phyloP scores from a whole-genome alignment of 2,329 filamentous ascomycete species.

The Beauveria brongniartii region DNA sequence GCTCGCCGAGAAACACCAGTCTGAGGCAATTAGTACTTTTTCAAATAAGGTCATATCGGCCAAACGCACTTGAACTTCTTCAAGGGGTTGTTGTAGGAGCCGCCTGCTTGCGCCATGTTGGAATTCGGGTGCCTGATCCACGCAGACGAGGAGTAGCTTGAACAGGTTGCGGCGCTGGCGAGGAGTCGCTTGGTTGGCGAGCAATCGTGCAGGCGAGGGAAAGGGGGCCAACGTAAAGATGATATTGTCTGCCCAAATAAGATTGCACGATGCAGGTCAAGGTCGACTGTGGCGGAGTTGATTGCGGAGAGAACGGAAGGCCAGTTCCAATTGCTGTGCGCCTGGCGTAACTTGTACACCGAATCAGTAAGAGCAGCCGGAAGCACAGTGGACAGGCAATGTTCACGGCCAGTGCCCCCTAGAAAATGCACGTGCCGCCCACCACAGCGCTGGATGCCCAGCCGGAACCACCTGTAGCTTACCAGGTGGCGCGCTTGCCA shows the following conservation, averaged over 20 bases:
- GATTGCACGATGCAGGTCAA: slow-evolving; percentile 12
- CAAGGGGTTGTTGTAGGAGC: slow-evolving; percentile 95
- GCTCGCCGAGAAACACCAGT: slow-evolving; percentile 94
- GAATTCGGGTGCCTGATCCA: slow-evolving; percentile 15
- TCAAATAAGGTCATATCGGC: not conserved
- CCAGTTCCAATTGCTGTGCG: not conserved
- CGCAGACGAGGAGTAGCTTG: slow-evolving; percentile 8
- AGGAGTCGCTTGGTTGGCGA: not conserved
- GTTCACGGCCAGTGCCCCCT: not conserved
- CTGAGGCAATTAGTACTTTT: slow-evolving; percentile 38
- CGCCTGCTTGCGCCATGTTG: slow-evolving; percentile 73
- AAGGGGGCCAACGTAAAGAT: slow-evolving; percentile 18
- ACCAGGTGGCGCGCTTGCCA: too few relatives aligned
- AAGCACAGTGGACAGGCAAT: not conserved
- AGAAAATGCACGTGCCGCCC: slow-evolving; percentile 1
- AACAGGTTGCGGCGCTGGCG: not conserved
- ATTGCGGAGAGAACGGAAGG: slow-evolving; percentile 7
- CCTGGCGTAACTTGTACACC: not conserved
- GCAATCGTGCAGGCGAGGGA: not conserved
- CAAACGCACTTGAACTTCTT: slow-evolving; percentile 95
- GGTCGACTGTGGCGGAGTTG: slow-evolving; percentile 6
- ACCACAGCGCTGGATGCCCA: not conserved
- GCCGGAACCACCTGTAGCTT: not conserved
- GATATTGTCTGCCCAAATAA: slow-evolving; percentile 16
- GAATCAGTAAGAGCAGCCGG: slow-evolving; percentile 8